Conservation (phyloP, 1,139 yeast species). For the Hanseniaspora uvarum region DNA sequence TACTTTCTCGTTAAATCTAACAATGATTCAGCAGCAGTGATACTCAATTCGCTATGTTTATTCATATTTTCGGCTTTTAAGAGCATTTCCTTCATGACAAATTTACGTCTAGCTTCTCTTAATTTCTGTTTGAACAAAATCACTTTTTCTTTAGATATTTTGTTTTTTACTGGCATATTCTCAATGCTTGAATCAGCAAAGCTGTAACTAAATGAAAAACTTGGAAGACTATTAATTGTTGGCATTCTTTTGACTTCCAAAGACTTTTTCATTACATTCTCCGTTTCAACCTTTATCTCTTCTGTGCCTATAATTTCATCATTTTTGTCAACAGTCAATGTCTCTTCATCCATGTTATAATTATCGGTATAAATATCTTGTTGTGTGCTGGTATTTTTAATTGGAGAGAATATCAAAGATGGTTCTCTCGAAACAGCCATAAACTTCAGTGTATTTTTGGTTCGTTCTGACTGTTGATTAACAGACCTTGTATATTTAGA, state of each 20-base stretch:
- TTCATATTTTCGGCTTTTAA: background rate
- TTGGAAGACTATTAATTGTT: constrained; percentile 2
- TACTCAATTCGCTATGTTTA: constrained; percentile 7
- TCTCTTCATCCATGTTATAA: constrained; percentile 35
- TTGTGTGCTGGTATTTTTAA: background rate
- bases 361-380: background rate
- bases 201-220: constrained; percentile 16
- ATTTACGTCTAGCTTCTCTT: background rate
- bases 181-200: background rate
- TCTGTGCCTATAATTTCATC: constrained; percentile 33
- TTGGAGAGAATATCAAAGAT: constrained; percentile 30
- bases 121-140: background rate
- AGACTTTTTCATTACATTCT: background rate
- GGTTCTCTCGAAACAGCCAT: constrained; percentile 9
- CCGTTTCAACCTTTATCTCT: background rate
- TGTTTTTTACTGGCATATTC: background rate
- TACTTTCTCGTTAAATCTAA: background rate
- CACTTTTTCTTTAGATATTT: constrained; percentile 2
- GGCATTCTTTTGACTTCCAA: constrained; percentile 3
- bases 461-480: constrained; percentile 11
- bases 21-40: constrained; percentile 11
- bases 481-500: constrained; percentile 9
- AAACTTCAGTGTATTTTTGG: constrained; percentile 4
- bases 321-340: constrained; percentile 39
- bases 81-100: background rate